Percentiles rank a stretch among this genome's conserved stretches.
phyloP scores from a whole-genome alignment of 129 eudicot species.

The Chrysanthemum seticuspe region DNA sequence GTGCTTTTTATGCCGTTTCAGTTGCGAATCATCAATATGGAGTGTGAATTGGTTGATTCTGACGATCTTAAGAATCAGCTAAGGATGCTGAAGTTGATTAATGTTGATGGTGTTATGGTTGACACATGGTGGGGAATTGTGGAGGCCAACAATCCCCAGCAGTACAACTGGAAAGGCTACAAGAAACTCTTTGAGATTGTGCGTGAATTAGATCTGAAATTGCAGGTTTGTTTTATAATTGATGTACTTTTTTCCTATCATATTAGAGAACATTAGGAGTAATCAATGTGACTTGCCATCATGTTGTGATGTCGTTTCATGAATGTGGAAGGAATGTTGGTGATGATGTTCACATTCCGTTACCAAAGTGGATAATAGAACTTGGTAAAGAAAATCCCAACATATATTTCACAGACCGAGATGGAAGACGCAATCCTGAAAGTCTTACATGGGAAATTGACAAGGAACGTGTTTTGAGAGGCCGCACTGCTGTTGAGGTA shows the following conservation, averaged over 20 bases:
- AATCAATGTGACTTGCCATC: slow-evolving; percentile 20
- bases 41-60: slow-evolving; percentile 66
- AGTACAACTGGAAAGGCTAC: slow-evolving; percentile 79
- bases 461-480: slow-evolving; percentile 76
- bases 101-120: slow-evolving; percentile 94
- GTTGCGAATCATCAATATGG: slow-evolving; percentile 63
- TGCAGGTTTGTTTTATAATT: slow-evolving; percentile 53
- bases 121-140: slow-evolving; percentile 98
- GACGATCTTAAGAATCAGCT: slow-evolving; percentile 52
- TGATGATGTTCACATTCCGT: slow-evolving; percentile 81
- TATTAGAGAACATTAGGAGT: not conserved
- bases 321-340: slow-evolving; percentile 92
- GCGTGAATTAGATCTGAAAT: slow-evolving; percentile 57
- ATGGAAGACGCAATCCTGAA: slow-evolving; percentile 74
- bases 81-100: slow-evolving; percentile 48
- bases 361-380: slow-evolving; percentile 79
- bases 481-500: slow-evolving; percentile 87
- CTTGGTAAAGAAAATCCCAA: slow-evolving; percentile 74
- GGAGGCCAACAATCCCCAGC: slow-evolving; percentile 67
- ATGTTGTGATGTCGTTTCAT: slow-evolving; percentile 96
- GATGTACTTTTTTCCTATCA: not conserved
- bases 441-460: slow-evolving; percentile 92
- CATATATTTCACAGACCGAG: slow-evolving; percentile 73
- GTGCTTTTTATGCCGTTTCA: slow-evolving; percentile 26
- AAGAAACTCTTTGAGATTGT: slow-evolving; percentile 66